Evolutionary conservation across 768 basidiomycete genomes (phyloP).

Genomic region (Phlebiopsis flavidoalba): DNA sequence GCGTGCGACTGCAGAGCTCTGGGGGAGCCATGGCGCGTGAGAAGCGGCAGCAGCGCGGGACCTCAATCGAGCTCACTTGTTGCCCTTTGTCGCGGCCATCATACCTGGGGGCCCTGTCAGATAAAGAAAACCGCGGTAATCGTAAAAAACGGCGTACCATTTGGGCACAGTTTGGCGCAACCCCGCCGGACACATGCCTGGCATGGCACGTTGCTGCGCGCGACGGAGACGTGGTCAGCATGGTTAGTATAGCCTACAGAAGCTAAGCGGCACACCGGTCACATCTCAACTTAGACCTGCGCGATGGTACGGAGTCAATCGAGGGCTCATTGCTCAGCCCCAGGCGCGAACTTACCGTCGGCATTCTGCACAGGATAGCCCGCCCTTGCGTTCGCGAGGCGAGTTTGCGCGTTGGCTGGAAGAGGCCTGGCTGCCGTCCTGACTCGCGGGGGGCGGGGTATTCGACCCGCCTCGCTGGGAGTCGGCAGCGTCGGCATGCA

Average conservation of each 20-base stretch:
- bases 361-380: constrained; percentile 49
- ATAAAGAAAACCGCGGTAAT: background rate
- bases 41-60: background rate
- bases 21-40: background rate
- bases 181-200: constrained; percentile 52
- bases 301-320: background rate
- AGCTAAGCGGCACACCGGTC: constrained; percentile 29
- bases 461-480: background rate
- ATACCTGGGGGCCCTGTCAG: constrained; percentile 28
- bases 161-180: constrained; percentile 47
- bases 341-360: constrained; percentile 29
- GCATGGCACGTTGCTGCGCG: constrained; percentile 44
- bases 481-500: background rate
- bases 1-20: constrained; percentile 51
- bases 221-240: background rate
- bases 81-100: constrained; percentile 49
- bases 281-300: constrained; percentile 50
- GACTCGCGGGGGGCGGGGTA: background rate
- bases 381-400: constrained; percentile 25
- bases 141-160: constrained; percentile 28
- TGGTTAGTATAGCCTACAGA: background rate
- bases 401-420: background rate
- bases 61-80: constrained; percentile 36
- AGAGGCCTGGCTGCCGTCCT: background rate
- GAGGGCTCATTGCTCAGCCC: background rate